phyloP scores from a whole-genome alignment of 2,329 filamentous ascomycete species.

The Aquanectria penicillioides region DNA sequence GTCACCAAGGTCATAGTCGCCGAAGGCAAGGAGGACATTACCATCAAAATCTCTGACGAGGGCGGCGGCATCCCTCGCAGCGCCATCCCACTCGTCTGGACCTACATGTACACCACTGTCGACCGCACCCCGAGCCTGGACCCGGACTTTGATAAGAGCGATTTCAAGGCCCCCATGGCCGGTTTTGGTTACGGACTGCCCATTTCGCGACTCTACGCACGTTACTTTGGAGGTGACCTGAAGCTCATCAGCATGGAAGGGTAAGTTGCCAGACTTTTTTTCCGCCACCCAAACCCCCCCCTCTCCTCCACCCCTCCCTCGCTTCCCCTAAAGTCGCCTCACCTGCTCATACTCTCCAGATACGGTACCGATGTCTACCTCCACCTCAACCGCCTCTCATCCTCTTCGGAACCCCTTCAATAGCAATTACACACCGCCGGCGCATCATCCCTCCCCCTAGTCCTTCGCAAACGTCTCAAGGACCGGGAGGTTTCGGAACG shows the following conservation, averaged over 20 bases:
- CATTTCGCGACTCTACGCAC: constrained; percentile 91
- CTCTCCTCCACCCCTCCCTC: constrained; percentile 19
- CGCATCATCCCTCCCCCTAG: constrained; percentile 46
- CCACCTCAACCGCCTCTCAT: constrained; percentile 94
- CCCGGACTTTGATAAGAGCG: constrained; percentile 97
- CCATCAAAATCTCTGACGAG: constrained; percentile 97
- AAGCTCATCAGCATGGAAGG: constrained; percentile 99
- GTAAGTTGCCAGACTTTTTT: constrained; percentile 62
- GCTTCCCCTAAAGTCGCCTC: too few relatives aligned
- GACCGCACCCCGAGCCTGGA: constrained; percentile 95
- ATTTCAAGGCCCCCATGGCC: constrained; percentile 99
- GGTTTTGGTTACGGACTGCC: constrained; percentile 98
- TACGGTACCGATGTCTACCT: constrained; percentile 99
- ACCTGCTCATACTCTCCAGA: constrained; percentile 60
- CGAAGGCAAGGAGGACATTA: constrained; percentile 98
- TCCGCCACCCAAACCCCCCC: constrained; percentile 6
- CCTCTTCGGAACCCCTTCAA: constrained; percentile 95
- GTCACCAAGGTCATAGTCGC: constrained; percentile 98
- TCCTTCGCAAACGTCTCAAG: constrained; percentile 73
- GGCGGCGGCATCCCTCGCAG: constrained; percentile 94
- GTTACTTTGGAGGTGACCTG: constrained; percentile 96
- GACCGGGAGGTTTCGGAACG: constrained; percentile 82
- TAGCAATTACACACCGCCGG: constrained; percentile 75
- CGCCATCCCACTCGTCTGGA: constrained; percentile 98
- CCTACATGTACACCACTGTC: constrained; percentile 99